These are phyloP conservation scores for Lepiota venenata DNA, from an alignment of 768 basidiomycete species.

Conservation along the genomic window DNA sequence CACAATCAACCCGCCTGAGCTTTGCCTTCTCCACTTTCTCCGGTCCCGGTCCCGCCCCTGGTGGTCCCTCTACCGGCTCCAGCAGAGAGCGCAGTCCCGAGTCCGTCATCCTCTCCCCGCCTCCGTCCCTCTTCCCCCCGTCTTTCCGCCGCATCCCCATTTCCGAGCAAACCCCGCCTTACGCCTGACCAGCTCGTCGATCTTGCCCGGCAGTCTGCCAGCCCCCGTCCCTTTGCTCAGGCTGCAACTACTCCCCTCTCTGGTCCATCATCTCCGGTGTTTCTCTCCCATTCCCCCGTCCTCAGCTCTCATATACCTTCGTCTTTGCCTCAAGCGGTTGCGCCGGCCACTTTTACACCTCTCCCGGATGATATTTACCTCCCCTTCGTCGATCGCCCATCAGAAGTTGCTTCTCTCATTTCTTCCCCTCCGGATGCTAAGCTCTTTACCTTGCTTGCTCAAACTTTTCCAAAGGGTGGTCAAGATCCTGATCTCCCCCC, in stretches of 20 bases:
- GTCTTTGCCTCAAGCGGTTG: conserved; percentile 13
- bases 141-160: conserved; percentile 27
- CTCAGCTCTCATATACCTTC: conserved; percentile 1
- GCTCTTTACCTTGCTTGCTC: conserved; percentile 68
- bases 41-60: conserved; percentile 19
- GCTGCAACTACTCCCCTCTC: conserved; percentile 18
- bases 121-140: conserved; percentile 48
- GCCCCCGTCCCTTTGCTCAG: conserved; percentile 26
- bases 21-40: conserved; percentile 43
- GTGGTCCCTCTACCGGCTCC: conserved; percentile 16
- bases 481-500: conserved; percentile 4
- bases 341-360: conserved; percentile 65
- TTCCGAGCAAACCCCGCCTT: conserved; percentile 45
- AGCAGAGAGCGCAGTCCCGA: conserved; percentile 17
- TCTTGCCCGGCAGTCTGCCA: conserved; percentile 61
- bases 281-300: conserved; percentile 20
- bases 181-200: conserved; percentile 74
- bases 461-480: conserved; percentile 50
- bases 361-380: conserved; percentile 77
- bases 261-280: conserved; percentile 20
- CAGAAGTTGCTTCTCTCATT: conserved; percentile 71
- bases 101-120: conserved; percentile 41
- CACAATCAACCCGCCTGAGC: conserved; percentile 15
- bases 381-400: conserved; percentile 82
- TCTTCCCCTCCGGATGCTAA: conserved; percentile 61